Percentiles rank a stretch among this genome's conserved stretches.
phyloP scores from a whole-genome alignment of 129 eudicot species.

The Tanacetum coccineum region DNA sequence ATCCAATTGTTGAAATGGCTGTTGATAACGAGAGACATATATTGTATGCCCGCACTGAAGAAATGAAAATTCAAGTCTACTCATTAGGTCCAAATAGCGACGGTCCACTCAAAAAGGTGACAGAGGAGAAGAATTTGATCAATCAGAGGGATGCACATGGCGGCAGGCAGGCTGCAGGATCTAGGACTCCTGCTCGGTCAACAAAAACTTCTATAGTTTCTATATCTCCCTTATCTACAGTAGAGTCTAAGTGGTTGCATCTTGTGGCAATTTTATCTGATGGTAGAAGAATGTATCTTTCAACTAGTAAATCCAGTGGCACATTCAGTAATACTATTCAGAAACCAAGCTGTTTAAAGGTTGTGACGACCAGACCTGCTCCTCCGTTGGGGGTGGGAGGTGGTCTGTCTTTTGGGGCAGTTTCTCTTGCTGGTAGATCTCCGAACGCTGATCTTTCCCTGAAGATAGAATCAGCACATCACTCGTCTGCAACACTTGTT shows the following conservation, averaged over 20 bases:
- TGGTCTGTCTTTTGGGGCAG: slow-evolving; percentile 72
- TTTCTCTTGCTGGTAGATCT: slow-evolving; percentile 67
- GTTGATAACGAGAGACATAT: slow-evolving; percentile 88
- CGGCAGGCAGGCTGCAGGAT: slow-evolving; percentile 58
- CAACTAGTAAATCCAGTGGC: slow-evolving; percentile 72
- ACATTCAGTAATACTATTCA: slow-evolving; percentile 43
- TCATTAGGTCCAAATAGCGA: slow-evolving; percentile 77
- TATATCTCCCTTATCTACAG: slow-evolving; percentile 83
- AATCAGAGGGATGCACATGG: slow-evolving; percentile 66
- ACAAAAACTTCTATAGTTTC: slow-evolving; percentile 77
- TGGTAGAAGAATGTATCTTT: slow-evolving; percentile 95
- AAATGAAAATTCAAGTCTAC: slow-evolving; percentile 89
- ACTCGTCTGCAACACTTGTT: slow-evolving; percentile 83
- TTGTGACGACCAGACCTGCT: slow-evolving; percentile 85
- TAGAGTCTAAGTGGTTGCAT: slow-evolving; percentile 92
- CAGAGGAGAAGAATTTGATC: slow-evolving; percentile 84
- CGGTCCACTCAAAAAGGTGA: slow-evolving; percentile 89
- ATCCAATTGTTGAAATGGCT: slow-evolving; percentile 91
- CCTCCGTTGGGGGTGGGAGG: slow-evolving; percentile 91
- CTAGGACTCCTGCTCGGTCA: slow-evolving; percentile 37
- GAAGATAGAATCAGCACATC: slow-evolving; percentile 86
- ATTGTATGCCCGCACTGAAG: slow-evolving; percentile 89
- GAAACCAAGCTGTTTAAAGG: slow-evolving; percentile 83
- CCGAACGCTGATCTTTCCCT: slow-evolving; percentile 78
- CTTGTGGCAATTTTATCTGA: slow-evolving; percentile 95